Conservation (phyloP, 306 rosid genomes). For the Medicago arabica region DNA sequence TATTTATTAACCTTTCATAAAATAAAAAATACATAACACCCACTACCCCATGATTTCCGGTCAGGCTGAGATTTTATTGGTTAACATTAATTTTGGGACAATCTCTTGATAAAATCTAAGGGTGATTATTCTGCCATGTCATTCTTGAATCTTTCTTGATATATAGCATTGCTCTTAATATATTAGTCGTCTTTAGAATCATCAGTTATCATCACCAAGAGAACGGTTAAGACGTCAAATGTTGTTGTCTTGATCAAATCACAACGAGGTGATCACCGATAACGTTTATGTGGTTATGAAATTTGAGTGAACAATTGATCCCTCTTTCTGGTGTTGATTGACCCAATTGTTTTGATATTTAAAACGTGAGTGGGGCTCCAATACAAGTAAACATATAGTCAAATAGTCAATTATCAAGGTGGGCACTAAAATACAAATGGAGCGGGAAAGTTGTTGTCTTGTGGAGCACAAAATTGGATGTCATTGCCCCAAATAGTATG, state of each 20-base stretch:
- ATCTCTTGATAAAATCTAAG: no score
- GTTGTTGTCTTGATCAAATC: neutral
- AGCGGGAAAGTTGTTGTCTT: neutral
- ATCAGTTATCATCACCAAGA: no score
- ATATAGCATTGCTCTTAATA: no score
- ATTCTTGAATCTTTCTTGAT: no score
- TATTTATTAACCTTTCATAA: no score
- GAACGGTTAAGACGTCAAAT: neutral
- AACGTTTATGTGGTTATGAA: neutral
- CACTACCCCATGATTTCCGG: no score
- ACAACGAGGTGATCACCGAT: neutral
- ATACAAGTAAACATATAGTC: neutral
- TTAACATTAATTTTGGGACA: no score
- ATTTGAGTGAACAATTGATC: neutral
- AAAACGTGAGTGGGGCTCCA: neutral
- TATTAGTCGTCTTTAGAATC: neutral
- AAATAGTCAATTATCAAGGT: neutral
- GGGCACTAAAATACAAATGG: conserved; percentile 21
- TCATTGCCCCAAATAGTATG: conserved; percentile 25
- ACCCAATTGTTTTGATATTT: neutral
- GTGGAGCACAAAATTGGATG: conserved; percentile 6
- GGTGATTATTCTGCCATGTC: no score
- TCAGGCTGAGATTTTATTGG: no score
- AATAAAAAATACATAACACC: no score
- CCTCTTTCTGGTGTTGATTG: neutral